Conservation (phyloP, 73 alveolate species). For the Paramecium octaurelia region DNA sequence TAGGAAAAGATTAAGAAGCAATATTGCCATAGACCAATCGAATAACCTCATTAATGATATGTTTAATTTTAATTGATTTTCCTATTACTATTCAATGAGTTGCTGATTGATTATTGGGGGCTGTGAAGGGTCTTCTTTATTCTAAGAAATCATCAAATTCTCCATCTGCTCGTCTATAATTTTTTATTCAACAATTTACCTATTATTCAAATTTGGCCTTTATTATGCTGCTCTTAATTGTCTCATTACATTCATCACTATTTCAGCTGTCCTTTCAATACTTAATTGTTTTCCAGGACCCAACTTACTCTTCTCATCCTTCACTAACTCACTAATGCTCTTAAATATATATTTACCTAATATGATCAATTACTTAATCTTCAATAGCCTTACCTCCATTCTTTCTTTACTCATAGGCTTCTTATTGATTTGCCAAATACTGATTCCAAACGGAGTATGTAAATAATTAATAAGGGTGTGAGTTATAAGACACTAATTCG, state of each 20-base stretch:
- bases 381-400: conserved; percentile 53
- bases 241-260: conserved; percentile 58
- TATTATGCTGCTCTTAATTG: conserved; percentile 41
- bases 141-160: conserved; percentile 62
- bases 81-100: conserved; percentile 45
- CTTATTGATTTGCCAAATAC: conserved; percentile 47
- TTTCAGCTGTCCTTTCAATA: conserved; percentile 57
- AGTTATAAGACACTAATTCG: conserved; percentile 58
- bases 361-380: conserved; percentile 51
- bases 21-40: neutral
- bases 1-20: neutral
- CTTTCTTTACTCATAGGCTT: conserved; percentile 55
- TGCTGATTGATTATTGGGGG: conserved; percentile 51
- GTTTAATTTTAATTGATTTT: neutral
- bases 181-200: neutral
- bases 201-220: conserved; percentile 38
- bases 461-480: conserved; percentile 58
- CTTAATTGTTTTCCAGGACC: conserved; percentile 47
- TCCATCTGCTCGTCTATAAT: conserved; percentile 51
- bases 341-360: conserved; percentile 1
- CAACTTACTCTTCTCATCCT: conserved; percentile 55
- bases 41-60: neutral
- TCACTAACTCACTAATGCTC: conserved; percentile 14
- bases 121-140: conserved; percentile 55
- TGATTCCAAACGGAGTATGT: conserved; percentile 54